Conservation (phyloP, 257 asterid genomes). For the Rehmannia glutinosa region DNA sequence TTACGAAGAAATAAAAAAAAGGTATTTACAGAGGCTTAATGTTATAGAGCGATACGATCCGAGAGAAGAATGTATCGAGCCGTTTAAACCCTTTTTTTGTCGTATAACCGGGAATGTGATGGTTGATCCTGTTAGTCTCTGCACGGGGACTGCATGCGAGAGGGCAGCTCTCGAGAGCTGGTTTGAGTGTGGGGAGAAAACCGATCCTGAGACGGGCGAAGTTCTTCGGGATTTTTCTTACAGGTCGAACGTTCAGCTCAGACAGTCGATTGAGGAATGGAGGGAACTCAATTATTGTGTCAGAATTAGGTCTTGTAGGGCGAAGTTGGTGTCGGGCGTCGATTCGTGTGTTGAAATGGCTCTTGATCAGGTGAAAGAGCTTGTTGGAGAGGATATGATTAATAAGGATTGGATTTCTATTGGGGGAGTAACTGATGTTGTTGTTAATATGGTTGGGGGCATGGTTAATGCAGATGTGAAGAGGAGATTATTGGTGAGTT, state of each 20-base stretch:
- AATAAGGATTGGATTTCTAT: slow-evolving; percentile 61
- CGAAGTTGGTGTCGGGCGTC: slow-evolving; percentile 23
- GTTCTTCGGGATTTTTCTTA: slow-evolving; percentile 40
- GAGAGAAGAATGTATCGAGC: slow-evolving; percentile 43
- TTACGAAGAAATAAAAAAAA: slow-evolving; percentile 43
- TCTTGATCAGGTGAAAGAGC: slow-evolving; percentile 36
- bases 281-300: slow-evolving; percentile 58
- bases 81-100: slow-evolving; percentile 49
- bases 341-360: slow-evolving; percentile 33
- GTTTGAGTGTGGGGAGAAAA: slow-evolving; percentile 38
- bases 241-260: slow-evolving; percentile 45
- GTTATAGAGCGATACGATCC: slow-evolving; percentile 39
- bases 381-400: slow-evolving; percentile 35
- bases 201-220: slow-evolving; percentile 58
- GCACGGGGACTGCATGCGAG: slow-evolving; percentile 65
- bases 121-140: slow-evolving; percentile 62
- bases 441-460: slow-evolving; percentile 27
- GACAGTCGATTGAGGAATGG: slow-evolving; percentile 67
- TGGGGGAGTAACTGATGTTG: slow-evolving; percentile 41
- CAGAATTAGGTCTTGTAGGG: slow-evolving; percentile 49
- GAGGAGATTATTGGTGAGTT: slow-evolving; percentile 25
- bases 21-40: slow-evolving; percentile 41
- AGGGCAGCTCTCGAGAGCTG: slow-evolving; percentile 43
- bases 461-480: slow-evolving; percentile 17
- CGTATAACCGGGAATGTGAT: slow-evolving; percentile 41